Conservation (phyloP, 768 basidiomycete species). For the Leccinum variicolor region DNA sequence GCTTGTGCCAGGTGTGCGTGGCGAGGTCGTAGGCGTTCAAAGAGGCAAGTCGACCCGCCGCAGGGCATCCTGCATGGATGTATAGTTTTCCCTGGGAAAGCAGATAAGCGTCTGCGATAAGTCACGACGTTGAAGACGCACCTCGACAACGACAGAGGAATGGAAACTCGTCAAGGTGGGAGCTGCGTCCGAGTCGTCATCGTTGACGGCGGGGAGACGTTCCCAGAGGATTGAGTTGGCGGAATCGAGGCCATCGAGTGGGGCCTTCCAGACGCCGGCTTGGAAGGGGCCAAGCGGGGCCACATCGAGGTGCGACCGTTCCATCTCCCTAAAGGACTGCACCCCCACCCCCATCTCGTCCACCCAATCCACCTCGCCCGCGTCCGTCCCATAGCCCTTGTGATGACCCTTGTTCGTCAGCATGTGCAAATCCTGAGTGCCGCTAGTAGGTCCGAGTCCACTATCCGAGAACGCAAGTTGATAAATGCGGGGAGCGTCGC, state of each 20-base stretch:
- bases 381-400: too few species aligned
- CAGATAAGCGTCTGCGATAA: not conserved
- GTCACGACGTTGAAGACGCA: slow-evolving; percentile 11
- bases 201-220: slow-evolving; percentile 22
- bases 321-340: too few species aligned
- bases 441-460: too few species aligned
- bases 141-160: slow-evolving; percentile 26
- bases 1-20: slow-evolving; percentile 28
- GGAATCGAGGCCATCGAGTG: slow-evolving; percentile 6
- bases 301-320: too few species aligned
- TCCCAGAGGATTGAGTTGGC: slow-evolving; percentile 27
- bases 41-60: slow-evolving; percentile 32
- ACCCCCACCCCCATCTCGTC: too few species aligned
- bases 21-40: slow-evolving; percentile 34
- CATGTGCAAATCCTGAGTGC: too few species aligned
- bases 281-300: too few species aligned
- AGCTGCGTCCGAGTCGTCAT: slow-evolving; percentile 25
- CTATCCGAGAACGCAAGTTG: too few species aligned
- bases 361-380: too few species aligned
- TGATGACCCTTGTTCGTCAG: too few species aligned
- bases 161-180: slow-evolving; percentile 39
- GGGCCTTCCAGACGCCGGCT: too few species aligned
- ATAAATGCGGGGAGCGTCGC: too few species aligned
- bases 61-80: slow-evolving; percentile 41
- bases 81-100: slow-evolving; percentile 30